Evolutionary conservation across 345 rosid genomes (phyloP), one percentile per base, ranked within the genome.

Genomic region (Erodium maritimum): DNA sequence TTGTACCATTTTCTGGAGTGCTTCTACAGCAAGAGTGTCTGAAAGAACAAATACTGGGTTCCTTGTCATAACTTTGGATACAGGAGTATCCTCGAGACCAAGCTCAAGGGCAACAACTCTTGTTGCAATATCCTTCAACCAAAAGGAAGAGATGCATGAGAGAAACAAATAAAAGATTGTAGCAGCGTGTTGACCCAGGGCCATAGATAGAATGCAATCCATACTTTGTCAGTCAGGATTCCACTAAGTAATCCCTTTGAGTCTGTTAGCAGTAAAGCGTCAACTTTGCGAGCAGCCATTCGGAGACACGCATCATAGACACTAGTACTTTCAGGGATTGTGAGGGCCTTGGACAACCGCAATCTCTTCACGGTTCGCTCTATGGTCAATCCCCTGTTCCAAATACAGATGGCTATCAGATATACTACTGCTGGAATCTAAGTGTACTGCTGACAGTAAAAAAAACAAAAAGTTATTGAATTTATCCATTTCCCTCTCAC

Each of bases 1-100:
- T 81, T 77, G 84, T 53, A 94, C 97, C 99, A 94, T 94, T 83
- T 94, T 94, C 74, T 90, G 96, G 19, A 90, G 91, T 60, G 99
- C 97, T 76, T 94, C 99, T 66, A 90, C 91, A 33, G 99, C 97
- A 57, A 90, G 95, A 64, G 99, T 84, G 62, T 90, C 97, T 0
- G 97, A 94, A 55, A 94, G 91, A 64, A 94, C 99, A 65, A 94
- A 94, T 61, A 81, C 61, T 0, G 99, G 99, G 63, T 85, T 90
- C 82, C 82, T 81, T 9, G 99, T 94, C 99, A 94, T 94, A 65
- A 90, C 90, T 68, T 85, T 81, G 19, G 97, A 94, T 61, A 81
- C 90, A 21, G 96, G 89, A 23, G 97, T 94, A 64, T 94, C 95
- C 75, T 78, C 86, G 9, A 82, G 77, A 81, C 83, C 76, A 74